These are phyloP conservation scores for Nicotiana paniculata DNA, from an alignment of 257 asterid species.

Conservation along the genomic window DNA sequence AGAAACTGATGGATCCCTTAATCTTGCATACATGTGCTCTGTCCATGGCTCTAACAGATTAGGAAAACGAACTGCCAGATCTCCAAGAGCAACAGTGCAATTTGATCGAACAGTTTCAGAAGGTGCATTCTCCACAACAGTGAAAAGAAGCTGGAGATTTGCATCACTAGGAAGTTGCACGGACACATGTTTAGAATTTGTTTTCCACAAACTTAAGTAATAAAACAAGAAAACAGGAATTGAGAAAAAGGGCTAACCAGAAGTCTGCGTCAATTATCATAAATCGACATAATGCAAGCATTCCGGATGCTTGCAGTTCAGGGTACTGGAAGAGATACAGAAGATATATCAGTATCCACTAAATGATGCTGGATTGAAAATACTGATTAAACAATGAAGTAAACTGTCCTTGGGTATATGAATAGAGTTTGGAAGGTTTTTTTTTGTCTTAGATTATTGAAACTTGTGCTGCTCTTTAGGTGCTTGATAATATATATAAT, in stretches of 20 bases:
- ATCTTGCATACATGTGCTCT: constrained; percentile 90
- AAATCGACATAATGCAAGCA: constrained; percentile 85
- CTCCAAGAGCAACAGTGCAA: constrained; percentile 97
- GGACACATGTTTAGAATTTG: constrained; percentile 10
- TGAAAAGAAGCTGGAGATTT: constrained; percentile 94
- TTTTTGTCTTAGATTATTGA: neutral
- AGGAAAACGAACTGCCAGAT: constrained; percentile 93
- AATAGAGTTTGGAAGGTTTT: neutral
- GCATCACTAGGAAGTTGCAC: constrained; percentile 47
- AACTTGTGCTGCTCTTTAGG: neutral
- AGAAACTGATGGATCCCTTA: constrained; percentile 68
- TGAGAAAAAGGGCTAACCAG: constrained; percentile 46
- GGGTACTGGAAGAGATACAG: constrained; percentile 52
- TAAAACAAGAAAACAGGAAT: neutral
- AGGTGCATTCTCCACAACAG: constrained; percentile 91
- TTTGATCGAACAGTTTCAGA: constrained; percentile 93
- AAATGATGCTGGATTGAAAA: neutral
- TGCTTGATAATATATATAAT: neutral
- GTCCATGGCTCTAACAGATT: constrained; percentile 98
- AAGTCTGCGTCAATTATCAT: constrained; percentile 89
- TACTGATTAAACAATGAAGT: neutral
- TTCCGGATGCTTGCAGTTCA: constrained; percentile 85
- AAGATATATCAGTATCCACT: constrained; percentile 2
- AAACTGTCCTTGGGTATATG: neutral
- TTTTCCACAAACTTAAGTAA: neutral